Conservation (phyloP, 208 protist species). For the Wallacemonas sp. region DNA sequence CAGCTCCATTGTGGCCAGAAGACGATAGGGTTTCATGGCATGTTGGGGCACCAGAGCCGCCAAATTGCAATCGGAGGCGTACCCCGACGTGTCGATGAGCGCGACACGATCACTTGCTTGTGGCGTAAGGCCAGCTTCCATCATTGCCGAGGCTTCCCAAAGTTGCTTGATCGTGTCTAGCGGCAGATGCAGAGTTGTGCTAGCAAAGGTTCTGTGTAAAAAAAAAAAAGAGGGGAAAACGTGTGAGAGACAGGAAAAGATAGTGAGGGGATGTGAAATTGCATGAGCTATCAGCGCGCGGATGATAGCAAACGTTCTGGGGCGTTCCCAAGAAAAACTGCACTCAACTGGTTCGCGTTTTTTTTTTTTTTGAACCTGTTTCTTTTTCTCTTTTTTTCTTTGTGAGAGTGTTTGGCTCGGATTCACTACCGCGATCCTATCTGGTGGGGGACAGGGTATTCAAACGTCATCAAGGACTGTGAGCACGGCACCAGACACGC, state of each 20-base stretch:
- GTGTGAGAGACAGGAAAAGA: conserved; percentile 5
- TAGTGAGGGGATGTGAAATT: not conserved
- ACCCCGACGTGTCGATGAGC: conserved; percentile 80
- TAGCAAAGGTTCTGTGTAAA: not conserved
- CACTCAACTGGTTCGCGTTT: too few species aligned
- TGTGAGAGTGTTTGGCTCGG: not conserved
- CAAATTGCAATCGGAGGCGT: conserved; percentile 85
- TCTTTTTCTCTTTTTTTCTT: too few species aligned
- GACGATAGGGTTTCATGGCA: conserved; percentile 90
- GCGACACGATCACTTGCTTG: conserved; percentile 35
- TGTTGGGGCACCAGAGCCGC: conserved; percentile 85
- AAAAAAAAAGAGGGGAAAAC: not conserved
- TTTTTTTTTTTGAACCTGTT: not conserved
- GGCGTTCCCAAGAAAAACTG: too few species aligned
- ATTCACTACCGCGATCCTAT: too few species aligned
- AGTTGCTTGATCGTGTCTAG: too few species aligned
- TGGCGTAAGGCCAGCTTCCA: too few species aligned
- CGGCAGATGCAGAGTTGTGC: not conserved
- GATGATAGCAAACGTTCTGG: too few species aligned
- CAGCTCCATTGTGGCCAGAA: conserved; percentile 84
- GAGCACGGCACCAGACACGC: too few species aligned
- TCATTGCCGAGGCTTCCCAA: too few species aligned
- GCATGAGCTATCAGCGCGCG: too few species aligned
- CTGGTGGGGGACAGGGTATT: too few species aligned
- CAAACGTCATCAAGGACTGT: too few species aligned